Base-by-base conservation (phyloP, 1,284 basidiomycete genomes). In the Vanrija pseudolonga region DNA sequence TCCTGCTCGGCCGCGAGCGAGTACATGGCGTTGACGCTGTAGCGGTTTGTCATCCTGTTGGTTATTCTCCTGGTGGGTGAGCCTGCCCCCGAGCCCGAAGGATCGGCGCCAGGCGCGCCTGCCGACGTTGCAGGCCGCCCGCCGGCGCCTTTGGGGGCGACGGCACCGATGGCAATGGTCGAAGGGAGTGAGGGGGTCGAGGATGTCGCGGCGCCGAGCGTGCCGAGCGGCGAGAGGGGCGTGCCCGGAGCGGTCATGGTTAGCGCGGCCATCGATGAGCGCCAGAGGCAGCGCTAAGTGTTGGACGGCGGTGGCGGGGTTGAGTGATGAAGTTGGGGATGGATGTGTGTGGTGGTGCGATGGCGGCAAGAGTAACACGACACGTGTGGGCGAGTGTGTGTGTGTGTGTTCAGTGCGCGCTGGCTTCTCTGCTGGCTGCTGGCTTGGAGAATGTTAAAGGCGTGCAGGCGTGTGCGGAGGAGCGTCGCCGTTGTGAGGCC, bases 1-100 rank as follows among this genome's bases (percentile, higher is more conserved):
- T 98, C 95, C 81, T 97, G 92, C 77, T 98, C 94, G 24, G 94
- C 95, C 12, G 94, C 94, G 86, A 98, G 92, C 67, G 89, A 92
- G 76, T 97, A 98, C 66, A 98, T 83, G 20, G 91, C 91, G 52
- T 91, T 97, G 57, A 97, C 93, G 71, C 88, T 90, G 79, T 96
- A 97, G 54, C 94, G 87, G 78, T 98, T 97, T 58, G 90, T 94
- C 77, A 93, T 96, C 74, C 93, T 81, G 80, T 90, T 90, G n/a
- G 73, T 73, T 47, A 72, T 55, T 22, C 73, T 63, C 38, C 66
- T 60, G 49, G 47, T 56, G 4, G 55, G 23, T 1, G 60, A 55
- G 7, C 52, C 42, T 20, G 19, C 38, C 4, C 38, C 38, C 6
- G 37, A 38, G 37, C 37, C 37, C 4, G 17, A 9, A 18, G 38